Evolutionary conservation across 495 filamentous ascomycete genomes (phyloP).

Genomic region (Tuber melanosporum): DNA sequence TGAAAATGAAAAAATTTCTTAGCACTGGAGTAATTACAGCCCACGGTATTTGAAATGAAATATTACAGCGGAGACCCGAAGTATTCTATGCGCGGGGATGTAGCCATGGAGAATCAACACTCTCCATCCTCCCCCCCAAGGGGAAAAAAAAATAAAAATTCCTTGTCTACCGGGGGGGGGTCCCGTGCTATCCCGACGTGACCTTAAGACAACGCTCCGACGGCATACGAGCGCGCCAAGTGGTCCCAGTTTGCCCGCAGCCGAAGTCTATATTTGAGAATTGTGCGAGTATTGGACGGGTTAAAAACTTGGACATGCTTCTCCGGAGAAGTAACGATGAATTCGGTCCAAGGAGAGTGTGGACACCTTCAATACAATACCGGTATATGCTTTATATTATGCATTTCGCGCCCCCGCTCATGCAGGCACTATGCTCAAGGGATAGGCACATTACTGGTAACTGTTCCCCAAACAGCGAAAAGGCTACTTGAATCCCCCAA

Average conservation of each 20-base stretch:
- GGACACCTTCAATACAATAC: not conserved
- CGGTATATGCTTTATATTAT: not conserved
- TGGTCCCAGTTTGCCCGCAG: not conserved
- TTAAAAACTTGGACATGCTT: not conserved
- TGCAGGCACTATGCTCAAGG: not conserved
- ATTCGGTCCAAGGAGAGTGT: not conserved
- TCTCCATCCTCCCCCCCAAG: not conserved
- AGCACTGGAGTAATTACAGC: not conserved
- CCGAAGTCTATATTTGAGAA: too few relatives aligned
- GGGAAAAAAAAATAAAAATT: not conserved
- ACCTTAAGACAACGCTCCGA: not conserved
- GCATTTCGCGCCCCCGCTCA: not conserved
- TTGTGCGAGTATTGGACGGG: not conserved
- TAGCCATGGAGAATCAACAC: not conserved
- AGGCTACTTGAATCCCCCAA: not conserved
- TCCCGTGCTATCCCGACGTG: not conserved
- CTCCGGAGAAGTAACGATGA: not conserved
- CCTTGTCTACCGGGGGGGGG: not conserved
- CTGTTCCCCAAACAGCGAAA: not conserved
- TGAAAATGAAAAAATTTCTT: not conserved
- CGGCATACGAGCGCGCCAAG: not conserved
- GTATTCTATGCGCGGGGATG: not conserved
- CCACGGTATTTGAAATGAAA: not conserved
- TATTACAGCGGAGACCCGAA: not conserved
- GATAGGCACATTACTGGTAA: not conserved